These are phyloP conservation scores for Phascolomyces articulosus DNA, from an alignment of 371 early-diverging fungal genomes.

Conservation along the genomic window DNA sequence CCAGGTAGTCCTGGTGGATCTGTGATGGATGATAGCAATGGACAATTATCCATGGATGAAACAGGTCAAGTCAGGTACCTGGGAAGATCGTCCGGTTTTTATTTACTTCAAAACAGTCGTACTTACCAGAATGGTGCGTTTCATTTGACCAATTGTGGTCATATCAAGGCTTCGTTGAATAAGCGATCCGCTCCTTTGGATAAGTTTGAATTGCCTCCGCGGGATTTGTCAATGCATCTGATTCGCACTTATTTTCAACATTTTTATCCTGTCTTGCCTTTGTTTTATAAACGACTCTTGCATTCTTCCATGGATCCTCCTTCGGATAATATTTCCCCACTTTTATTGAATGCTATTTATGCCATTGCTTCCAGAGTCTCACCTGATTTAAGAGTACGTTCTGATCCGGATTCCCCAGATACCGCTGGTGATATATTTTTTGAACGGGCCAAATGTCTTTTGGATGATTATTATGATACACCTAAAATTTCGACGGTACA, in stretches of 20 bases:
- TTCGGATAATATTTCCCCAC: constrained; percentile 34
- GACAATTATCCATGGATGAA: constrained; percentile 50
- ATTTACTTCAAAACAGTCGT: constrained; percentile 46
- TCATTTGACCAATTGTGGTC: constrained; percentile 38
- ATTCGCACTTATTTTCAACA: constrained; percentile 57
- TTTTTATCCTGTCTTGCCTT: constrained; percentile 55
- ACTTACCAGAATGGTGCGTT: constrained; percentile 49
- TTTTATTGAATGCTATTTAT: constrained; percentile 53
- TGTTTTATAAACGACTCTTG: constrained; percentile 49
- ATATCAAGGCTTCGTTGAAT: constrained; percentile 10
- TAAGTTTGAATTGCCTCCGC: constrained; percentile 47
- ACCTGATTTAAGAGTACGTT: constrained; percentile 38
- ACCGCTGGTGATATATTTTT: constrained; percentile 50
- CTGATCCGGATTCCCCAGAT: constrained; percentile 32
- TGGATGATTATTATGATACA: constrained; percentile 62
- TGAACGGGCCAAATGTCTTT: constrained; percentile 46
- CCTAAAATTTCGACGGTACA: constrained; percentile 65
- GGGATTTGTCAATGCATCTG: constrained; percentile 58
- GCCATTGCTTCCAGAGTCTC: constrained; percentile 53
- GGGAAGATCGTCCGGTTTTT: constrained; percentile 52
- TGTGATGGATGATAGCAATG: constrained; percentile 26
- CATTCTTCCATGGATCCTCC: constrained; percentile 13
- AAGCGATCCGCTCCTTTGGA: constrained; percentile 10
- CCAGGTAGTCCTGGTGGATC: constrained; percentile 13
- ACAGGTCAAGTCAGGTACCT: constrained; percentile 50